phyloP scores from a whole-genome alignment of 1,284 basidiomycete genomes.

The Anthracocystis setariae region DNA sequence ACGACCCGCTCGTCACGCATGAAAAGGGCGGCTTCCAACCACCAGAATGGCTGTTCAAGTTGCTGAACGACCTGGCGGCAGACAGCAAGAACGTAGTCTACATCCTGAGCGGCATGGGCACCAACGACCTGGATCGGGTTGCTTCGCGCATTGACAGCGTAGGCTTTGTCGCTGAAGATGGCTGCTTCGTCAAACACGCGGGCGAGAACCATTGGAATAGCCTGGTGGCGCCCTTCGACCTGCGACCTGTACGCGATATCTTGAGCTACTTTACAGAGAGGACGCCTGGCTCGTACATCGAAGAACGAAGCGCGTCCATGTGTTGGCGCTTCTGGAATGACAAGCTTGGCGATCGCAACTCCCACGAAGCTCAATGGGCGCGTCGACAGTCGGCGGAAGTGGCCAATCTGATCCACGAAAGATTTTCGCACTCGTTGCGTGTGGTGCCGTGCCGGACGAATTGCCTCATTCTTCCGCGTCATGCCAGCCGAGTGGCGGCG shows the following conservation, averaged over 20 bases:
- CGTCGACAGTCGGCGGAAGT: constrained; percentile 85
- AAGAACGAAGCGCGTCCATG: constrained; percentile 83
- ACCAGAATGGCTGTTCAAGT: constrained; percentile 73
- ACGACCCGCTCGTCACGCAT: constrained; percentile 63
- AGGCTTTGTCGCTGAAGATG: constrained; percentile 87
- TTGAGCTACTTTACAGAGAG: constrained; percentile 81
- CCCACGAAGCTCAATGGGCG: constrained; percentile 78
- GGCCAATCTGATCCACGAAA: constrained; percentile 81
- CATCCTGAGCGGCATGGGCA: constrained; percentile 80
- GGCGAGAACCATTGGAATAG: constrained; percentile 75
- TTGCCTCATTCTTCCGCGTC: constrained; percentile 83
- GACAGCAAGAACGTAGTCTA: constrained; percentile 81
- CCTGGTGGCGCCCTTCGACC: constrained; percentile 80
- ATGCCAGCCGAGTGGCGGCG: constrained; percentile 81
- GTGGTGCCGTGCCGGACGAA: constrained; percentile 57
- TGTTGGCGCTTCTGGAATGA: constrained; percentile 83
- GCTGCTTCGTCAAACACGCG: constrained; percentile 80
- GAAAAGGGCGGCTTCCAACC: constrained; percentile 70
- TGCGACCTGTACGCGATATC: constrained; percentile 81
- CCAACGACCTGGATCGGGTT: constrained; percentile 74
- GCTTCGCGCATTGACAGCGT: constrained; percentile 75
- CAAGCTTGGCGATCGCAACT: constrained; percentile 69
- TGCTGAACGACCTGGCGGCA: constrained; percentile 75
- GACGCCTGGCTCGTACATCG: constrained; percentile 83
- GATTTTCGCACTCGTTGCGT: constrained; percentile 64